Conservation (phyloP, 1,284 basidiomycete genomes). For the Puccinia coronata region DNA sequence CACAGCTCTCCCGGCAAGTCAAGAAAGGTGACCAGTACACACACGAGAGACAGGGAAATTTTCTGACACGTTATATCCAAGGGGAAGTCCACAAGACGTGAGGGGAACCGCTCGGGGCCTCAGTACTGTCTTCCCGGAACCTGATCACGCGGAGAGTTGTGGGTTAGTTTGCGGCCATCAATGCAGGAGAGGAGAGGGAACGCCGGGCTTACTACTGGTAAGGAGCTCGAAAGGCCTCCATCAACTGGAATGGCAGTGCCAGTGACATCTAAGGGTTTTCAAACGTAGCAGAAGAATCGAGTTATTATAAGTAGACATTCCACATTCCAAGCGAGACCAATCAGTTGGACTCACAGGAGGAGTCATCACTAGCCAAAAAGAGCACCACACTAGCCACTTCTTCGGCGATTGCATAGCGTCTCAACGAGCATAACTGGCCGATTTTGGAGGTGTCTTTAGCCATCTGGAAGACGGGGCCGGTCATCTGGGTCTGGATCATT, state of each 20-base stretch:
- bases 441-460: constrained; percentile 56
- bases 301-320: not conserved
- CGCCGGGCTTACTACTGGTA: constrained; percentile 53
- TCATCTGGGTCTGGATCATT: constrained; percentile 55
- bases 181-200: not conserved
- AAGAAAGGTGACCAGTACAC: too few species aligned
- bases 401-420: constrained; percentile 55
- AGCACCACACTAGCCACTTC: constrained; percentile 56
- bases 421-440: constrained; percentile 56
- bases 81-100: too few species aligned
- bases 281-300: not conserved
- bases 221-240: constrained; percentile 56
- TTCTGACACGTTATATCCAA: too few species aligned
- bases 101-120: too few species aligned
- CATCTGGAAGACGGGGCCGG: constrained; percentile 55
- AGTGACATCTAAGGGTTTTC: constrained; percentile 52
- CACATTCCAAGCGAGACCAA: too few species aligned
- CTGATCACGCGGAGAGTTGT: not conserved
- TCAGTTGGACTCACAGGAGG: constrained; percentile 52
- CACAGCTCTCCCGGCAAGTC: too few species aligned
- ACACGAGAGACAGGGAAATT: too few species aligned
- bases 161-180: too few species aligned
- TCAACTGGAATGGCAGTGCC: constrained; percentile 57
- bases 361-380: constrained; percentile 57
- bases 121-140: constrained; percentile 4